Evolutionary conservation across 495 filamentous ascomycete species (phyloP), one percentile per base, ranked within the genome.

Genomic region (Hypoxylon cercidicola): DNA sequence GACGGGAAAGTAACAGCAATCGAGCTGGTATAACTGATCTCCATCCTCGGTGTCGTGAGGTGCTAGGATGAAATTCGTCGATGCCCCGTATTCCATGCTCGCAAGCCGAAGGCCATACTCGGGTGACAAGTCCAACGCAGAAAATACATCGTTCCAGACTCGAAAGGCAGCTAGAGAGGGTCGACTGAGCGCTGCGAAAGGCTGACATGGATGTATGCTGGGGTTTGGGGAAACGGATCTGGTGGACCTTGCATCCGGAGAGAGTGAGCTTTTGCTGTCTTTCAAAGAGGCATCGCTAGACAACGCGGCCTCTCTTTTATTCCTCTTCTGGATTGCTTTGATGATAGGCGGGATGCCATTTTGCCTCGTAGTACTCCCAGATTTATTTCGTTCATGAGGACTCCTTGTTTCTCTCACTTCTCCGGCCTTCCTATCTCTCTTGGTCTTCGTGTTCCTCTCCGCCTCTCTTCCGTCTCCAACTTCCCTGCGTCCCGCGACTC

Each of bases 21-120:
- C 35, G 2, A 60, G 46, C 25, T 46, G 46, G 44, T 50, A 60
- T 19, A 60, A 30, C 35, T 9, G 4, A n/a, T 60, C 56, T 21
- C 47, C 46, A 6, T 8, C 37, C 34, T 37, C 11, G 13, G 56
- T 25, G 35, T 20, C 46, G 13, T 8, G 37, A 13, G 56, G 37
- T 4, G 44, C 18, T 11, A 60, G 1, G 13, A 60, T 30, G 3
- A 60, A 15, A 47, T 53, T 28, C 2, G 48, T 32, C 16, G 30
- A 21, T 1, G 16, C 8, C 15, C n/a, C 1, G 32, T 37, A 51
- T 13, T 21, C 15, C 6, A 30, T 16, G 32, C 18, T 60, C 18
- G 47, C 48, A 39, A 60, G 40, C 30, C 11, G 16, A 28, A 46
- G 19, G 1, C 57, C 48, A n/a, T 60, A 53, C 30, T 53, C 28